Conservation (phyloP, 108 stramenopile species). For the Hondaea fermentalgiana region DNA sequence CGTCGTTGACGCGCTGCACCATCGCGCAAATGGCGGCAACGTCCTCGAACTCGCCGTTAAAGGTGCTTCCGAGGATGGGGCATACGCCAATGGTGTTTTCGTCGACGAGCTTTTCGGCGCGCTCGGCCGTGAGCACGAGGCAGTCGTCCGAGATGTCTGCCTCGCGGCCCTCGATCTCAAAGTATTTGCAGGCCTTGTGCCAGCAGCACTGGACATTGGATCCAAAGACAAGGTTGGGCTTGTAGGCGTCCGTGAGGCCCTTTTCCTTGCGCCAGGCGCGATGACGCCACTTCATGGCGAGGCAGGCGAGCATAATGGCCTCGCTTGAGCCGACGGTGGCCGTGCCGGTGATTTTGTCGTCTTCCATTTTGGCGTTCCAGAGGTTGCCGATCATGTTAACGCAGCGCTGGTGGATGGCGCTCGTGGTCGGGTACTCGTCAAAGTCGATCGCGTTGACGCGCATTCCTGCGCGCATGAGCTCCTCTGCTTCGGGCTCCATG, state of each 20-base stretch:
- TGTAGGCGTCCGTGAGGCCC: constrained; percentile 30
- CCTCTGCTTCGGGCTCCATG: constrained; percentile 30
- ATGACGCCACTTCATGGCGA: constrained; percentile 49
- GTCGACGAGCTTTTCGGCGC: constrained; percentile 37
- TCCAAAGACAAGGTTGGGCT: constrained; percentile 50
- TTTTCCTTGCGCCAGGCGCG: constrained; percentile 40
- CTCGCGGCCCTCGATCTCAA: constrained; percentile 40
- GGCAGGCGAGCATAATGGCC: constrained; percentile 29
- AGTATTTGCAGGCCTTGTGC: constrained; percentile 48
- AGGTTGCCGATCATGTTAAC: constrained; percentile 48
- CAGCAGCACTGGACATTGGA: constrained; percentile 45
- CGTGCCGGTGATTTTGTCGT: constrained; percentile 30
- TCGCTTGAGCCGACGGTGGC: constrained; percentile 50
- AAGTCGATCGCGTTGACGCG: constrained; percentile 20
- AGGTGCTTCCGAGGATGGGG: constrained; percentile 47
- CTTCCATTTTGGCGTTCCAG: constrained; percentile 33
- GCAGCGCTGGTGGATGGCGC: constrained; percentile 23
- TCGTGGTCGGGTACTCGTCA: constrained; percentile 28
- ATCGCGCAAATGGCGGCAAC: constrained; percentile 43
- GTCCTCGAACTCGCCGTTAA: constrained; percentile 52
- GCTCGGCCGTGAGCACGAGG: constrained; percentile 25
- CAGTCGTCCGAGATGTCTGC: constrained; percentile 12
- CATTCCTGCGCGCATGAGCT: neutral
- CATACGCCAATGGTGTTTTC: constrained; percentile 56
- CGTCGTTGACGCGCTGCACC: constrained; percentile 32